Evolutionary conservation across 371 early-diverging fungal genomes (phyloP).

Genomic region (Mortierella sp.): DNA sequence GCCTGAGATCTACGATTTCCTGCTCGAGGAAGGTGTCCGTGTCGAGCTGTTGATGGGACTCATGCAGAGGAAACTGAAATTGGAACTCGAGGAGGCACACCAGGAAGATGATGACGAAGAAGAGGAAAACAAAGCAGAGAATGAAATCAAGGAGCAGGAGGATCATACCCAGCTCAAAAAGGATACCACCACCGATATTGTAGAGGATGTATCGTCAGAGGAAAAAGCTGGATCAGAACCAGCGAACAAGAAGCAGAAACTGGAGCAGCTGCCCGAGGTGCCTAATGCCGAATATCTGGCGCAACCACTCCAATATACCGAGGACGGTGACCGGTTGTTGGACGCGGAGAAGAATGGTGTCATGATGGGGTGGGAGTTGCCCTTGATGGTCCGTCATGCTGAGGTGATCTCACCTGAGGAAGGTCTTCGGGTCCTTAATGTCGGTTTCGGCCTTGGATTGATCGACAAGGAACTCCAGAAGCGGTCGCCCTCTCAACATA

Average conservation of each 20-base stretch:
- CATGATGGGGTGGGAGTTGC: slow-evolving; percentile 98
- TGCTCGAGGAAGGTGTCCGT: slow-evolving; percentile 88
- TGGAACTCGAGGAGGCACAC: slow-evolving; percentile 48
- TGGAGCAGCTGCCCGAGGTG: slow-evolving; percentile 42
- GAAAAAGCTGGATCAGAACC: background rate
- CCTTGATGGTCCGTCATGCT: slow-evolving; percentile 93
- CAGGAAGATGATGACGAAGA: slow-evolving; percentile 55
- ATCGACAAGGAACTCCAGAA: slow-evolving; percentile 87
- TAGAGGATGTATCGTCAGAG: background rate
- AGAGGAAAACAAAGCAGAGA: slow-evolving; percentile 51
- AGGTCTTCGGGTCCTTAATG: slow-evolving; percentile 74
- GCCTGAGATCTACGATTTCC: slow-evolving; percentile 68
- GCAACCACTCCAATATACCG: slow-evolving; percentile 77
- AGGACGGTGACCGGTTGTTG: slow-evolving; percentile 78
- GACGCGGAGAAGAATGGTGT: slow-evolving; percentile 93
- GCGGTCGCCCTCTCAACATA: slow-evolving; percentile 78
- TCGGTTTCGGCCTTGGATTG: slow-evolving; percentile 95
- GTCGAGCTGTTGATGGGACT: slow-evolving; percentile 78
- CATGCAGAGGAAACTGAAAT: slow-evolving; percentile 50
- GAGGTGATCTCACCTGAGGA: slow-evolving; percentile 80
- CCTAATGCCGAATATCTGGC: slow-evolving; percentile 85
- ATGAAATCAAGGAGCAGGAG: background rate
- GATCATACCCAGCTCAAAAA: background rate
- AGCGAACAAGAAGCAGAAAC: slow-evolving; percentile 36
- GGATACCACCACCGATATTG: no score